Base-by-base conservation (phyloP, 179 eudicot species). In the Amaranthus tricolor region DNA sequence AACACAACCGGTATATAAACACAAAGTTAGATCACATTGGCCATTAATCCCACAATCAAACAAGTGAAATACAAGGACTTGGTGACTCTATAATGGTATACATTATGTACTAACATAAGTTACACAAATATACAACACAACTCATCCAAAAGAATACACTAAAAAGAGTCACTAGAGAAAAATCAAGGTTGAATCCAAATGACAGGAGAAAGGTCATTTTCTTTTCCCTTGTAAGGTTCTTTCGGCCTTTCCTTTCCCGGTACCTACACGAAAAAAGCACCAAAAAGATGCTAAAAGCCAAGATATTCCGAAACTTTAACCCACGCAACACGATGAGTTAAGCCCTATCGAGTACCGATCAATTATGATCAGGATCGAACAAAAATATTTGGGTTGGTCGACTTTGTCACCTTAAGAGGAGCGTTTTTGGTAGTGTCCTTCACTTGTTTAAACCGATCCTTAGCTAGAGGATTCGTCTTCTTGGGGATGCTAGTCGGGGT, bases 71-170 rank as follows among this genome's bases (percentile, higher is more conserved):
- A 77, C 59, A 62, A 59, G 57, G 51, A 50, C 51, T 48, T 62
- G 8, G 65, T 56, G 72, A 73, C 71, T 76, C 50, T 62, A 31
- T 31, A 77, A 51, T 68, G 79, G 78, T 75, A 77, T 80, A 79
- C 71, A 57, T 53, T 74, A 54, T 82, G 72, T 77, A 77, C 83
- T 82, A 82, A 56, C 50, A 73, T 79, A 81, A 66, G 78, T 84
- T 82, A 84, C 85, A 84, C 40, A 58, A 74, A 82, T 84, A 82
- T 82, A 84, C 85, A 84, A 71, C 82, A 78, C 80, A 81, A 74
- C 43, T 59, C 74, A 76, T 70, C 52, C 77, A 78, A 24, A 61
- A 76, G 24, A 19, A 70, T 59, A 59, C 81, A 71, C 71, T 52
- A 66, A 66, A 74, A 82, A 75, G 53, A 74, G 79, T 74, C 83